Base-by-base conservation (phyloP, 441 rosid species). In the Bruguiera hainesii region DNA sequence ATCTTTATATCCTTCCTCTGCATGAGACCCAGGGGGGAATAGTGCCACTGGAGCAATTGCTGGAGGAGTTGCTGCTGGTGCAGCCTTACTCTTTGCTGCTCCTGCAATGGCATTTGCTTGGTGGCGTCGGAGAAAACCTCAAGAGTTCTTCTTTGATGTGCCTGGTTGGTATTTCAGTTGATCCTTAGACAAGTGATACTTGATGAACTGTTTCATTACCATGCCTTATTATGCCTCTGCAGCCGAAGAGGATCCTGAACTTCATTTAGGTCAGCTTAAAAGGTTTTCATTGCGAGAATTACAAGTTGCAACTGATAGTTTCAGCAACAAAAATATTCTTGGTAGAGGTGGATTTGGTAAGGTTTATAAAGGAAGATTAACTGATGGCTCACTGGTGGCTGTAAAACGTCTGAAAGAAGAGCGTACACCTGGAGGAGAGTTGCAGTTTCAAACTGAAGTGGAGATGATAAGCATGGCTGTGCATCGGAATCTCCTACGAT, bases 401-500 rank as follows among this genome's bases (percentile, higher is more conserved):
- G 98, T 92, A 20, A 92, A 92, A 69, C 83, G 95, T 74, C 84
- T 92, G 66, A 92, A 92, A 66, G 98, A 88, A 71, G 98, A 92
- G 80, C 91, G 96, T 18, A 88, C 98, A 6, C 98, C 96, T 28
- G 95, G 98, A 29, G 96, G 98, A 23, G 96, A 92, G 79, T 75
- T 91, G 75, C 98, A 91, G 77, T 91, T 91, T 85, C 98, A 92
- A 66, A 92, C 96, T 37, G 96, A 92, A 75, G 96, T 92, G 0
- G 98, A 92, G 79, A 92, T 92, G 96, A 92, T 92, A 68, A 89
- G 96, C 79, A 92, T 92, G 98, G 98, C 96, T 50, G 96, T 92
- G 66, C 98, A 92, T 72, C 84, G 96, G 48, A 90, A 92, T 78
- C 96, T 92, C 63, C 81, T 92, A 51, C 83, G 98, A 25, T 73